Percentiles rank a stretch among this genome's conserved stretches.
These are phyloP conservation scores for Papiliotrema terrestris DNA, from an alignment of 1,284 basidiomycete species.

Conservation along the genomic window DNA sequence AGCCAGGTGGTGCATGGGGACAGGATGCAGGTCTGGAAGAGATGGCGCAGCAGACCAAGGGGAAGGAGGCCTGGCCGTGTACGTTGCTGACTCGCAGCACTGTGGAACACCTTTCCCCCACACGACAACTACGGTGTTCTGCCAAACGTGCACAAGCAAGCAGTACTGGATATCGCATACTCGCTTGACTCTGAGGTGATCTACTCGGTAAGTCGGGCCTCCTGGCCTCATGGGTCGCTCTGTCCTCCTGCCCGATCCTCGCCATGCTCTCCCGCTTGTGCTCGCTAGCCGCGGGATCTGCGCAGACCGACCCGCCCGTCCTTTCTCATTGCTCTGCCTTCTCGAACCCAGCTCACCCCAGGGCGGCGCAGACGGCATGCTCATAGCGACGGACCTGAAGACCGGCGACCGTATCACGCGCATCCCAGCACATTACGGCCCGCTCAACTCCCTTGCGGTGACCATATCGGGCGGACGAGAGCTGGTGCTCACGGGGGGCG, in stretches of 20 bases:
- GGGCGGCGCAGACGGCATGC: constrained; percentile 45
- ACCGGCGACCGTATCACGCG: constrained; percentile 41
- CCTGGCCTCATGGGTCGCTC: too few species aligned
- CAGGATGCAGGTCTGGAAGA: too few species aligned
- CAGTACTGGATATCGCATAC: constrained; percentile 48
- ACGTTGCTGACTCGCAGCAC: constrained; percentile 31
- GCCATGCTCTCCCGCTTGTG: too few species aligned
- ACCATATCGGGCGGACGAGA: constrained; percentile 70
- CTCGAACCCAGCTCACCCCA: constrained; percentile 6
- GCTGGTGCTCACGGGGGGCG: constrained; percentile 75
- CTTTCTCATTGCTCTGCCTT: background rate
- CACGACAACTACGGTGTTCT: constrained; percentile 50
- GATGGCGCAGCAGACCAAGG: too few species aligned
- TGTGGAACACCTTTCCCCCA: constrained; percentile 51
- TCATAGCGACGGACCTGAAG: constrained; percentile 44
- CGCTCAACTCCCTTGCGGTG: constrained; percentile 84
- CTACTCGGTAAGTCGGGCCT: constrained; percentile 42
- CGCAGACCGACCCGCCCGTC: too few species aligned
- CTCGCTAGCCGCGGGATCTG: too few species aligned
- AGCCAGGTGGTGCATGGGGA: too few species aligned
- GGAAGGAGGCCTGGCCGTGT: too few species aligned
- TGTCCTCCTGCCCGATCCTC: too few species aligned
- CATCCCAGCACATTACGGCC: constrained; percentile 69
- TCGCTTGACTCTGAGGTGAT: constrained; percentile 46
- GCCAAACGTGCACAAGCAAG: constrained; percentile 47